Evolutionary conservation across 2,329 filamentous ascomycete genomes (phyloP).

Genomic region (Nigrospora sphaerica): DNA sequence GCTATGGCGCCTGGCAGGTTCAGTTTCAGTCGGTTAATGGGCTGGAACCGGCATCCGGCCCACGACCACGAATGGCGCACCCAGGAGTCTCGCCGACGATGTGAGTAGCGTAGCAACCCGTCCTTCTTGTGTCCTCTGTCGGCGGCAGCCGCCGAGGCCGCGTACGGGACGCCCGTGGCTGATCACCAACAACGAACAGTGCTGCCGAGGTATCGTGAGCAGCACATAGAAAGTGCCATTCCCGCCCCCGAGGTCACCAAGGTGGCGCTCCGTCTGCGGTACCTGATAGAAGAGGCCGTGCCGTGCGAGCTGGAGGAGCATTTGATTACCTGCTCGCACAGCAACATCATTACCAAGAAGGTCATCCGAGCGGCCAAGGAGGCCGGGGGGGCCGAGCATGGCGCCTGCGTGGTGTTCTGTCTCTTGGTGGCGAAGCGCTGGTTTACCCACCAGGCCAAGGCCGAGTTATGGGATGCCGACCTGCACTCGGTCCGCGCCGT

Average conservation of each 20-base stretch:
- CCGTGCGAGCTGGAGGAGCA: conserved; percentile 81
- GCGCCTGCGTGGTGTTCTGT: conserved; percentile 76
- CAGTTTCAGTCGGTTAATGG: conserved; percentile 15
- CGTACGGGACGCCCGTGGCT: background rate
- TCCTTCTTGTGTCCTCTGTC: too few species aligned
- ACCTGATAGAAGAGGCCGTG: conserved; percentile 82
- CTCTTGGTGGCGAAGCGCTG: conserved; percentile 64
- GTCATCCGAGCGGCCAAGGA: conserved; percentile 77
- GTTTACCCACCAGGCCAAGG: conserved; percentile 71
- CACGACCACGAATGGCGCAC: conserved; percentile 27
- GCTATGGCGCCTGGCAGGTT: background rate
- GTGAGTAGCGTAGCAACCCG: conserved; percentile 21
- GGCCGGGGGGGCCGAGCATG: conserved; percentile 69
- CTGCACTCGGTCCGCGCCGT: conserved; percentile 71
- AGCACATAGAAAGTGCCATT: conserved; percentile 57
- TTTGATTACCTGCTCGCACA: conserved; percentile 72
- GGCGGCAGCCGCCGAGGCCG: too few species aligned
- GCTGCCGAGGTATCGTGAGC: conserved; percentile 55
- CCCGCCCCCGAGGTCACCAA: conserved; percentile 79
- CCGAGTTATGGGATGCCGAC: conserved; percentile 89
- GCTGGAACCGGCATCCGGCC: conserved; percentile 25
- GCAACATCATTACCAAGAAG: conserved; percentile 70
- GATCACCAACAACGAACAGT: conserved; percentile 35
- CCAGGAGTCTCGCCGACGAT: conserved; percentile 35
- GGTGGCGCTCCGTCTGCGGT: conserved; percentile 80